These are phyloP conservation scores for Chloranthus sessilifolius DNA, from an alignment of 164 flowering plant genomes.

Conservation along the genomic window DNA sequence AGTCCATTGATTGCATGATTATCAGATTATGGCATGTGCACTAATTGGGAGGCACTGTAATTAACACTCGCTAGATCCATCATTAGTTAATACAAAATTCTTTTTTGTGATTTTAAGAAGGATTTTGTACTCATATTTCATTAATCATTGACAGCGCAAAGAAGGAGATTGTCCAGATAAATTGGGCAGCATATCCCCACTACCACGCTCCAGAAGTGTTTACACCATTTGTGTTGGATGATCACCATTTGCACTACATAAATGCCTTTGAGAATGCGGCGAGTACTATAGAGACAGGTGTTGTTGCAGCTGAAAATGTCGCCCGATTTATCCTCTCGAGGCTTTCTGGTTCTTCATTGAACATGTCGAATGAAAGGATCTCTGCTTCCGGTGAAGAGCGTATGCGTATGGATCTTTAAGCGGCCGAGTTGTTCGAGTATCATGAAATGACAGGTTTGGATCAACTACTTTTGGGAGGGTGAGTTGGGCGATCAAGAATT, in stretches of 20 bases:
- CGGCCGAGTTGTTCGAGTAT: too few species aligned
- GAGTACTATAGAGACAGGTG: conserved; percentile 94
- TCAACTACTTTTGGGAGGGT: too few species aligned
- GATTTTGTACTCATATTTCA: too few species aligned
- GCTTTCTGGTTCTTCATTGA: conserved; percentile 17
- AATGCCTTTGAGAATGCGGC: conserved; percentile 97
- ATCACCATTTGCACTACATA: conserved; percentile 67
- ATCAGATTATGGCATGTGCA: too few species aligned
- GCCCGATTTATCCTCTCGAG: conserved; percentile 85
- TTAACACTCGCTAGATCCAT: too few species aligned
- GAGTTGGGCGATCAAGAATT: too few species aligned
- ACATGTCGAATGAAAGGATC: conserved; percentile 23
- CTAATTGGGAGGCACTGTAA: too few species aligned
- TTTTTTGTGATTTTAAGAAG: too few species aligned
- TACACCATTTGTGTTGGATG: conserved; percentile 82
- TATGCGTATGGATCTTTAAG: conserved; percentile 45
- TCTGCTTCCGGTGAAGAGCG: conserved; percentile 12
- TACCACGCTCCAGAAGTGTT: conserved; percentile 77
- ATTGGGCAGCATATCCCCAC: conserved; percentile 95
- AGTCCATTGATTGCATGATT: too few species aligned
- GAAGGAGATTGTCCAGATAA: conserved; percentile 58
- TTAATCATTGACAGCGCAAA: conserved; percentile 37
- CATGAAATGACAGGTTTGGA: too few species aligned
- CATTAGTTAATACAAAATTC: too few species aligned
- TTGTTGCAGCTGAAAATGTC: conserved; percentile 89